Evolutionary conservation across 345 rosid species (phyloP).

Genomic region (Zanthoxylum bungeanum): DNA sequence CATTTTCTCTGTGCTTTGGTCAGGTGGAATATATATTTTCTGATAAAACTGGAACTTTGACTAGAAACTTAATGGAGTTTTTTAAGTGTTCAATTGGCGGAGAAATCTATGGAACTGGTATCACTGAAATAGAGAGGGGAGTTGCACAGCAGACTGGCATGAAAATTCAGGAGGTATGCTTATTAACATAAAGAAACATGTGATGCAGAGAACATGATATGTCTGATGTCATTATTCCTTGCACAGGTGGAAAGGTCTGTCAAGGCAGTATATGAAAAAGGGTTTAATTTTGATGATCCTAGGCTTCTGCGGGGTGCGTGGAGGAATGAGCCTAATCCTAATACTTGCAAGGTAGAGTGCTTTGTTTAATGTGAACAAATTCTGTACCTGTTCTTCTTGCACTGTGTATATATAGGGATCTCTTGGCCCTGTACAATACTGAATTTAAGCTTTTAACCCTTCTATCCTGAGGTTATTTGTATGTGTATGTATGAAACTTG

Average conservation of each 20-base stretch:
- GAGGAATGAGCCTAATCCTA: slow-evolving; percentile 95
- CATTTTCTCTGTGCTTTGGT: slow-evolving; percentile 19
- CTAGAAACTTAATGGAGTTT: slow-evolving; percentile 98
- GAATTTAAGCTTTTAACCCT: neutral
- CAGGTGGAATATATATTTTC: slow-evolving; percentile 99
- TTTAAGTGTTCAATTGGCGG: slow-evolving; percentile 99
- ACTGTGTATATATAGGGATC: neutral
- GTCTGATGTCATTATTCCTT: slow-evolving; percentile 10
- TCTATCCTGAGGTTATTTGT: neutral
- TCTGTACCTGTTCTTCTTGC: neutral
- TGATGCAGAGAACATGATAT: slow-evolving; percentile 7
- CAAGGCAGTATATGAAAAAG: slow-evolving; percentile 61
- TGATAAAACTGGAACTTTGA: slow-evolving; percentile 98
- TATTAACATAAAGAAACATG: neutral
- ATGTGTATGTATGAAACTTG: neutral
- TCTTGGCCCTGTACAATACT: neutral
- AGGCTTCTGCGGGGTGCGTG: slow-evolving; percentile 96
- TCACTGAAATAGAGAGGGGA: slow-evolving; percentile 90
- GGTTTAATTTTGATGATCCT: slow-evolving; percentile 93
- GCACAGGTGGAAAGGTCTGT: slow-evolving; percentile 49
- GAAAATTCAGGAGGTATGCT: slow-evolving; percentile 65
- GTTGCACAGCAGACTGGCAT: slow-evolving; percentile 68
- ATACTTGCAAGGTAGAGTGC: slow-evolving; percentile 76
- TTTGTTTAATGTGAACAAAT: slow-evolving; percentile 11
- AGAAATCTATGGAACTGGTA: slow-evolving; percentile 84